A percentile compares a stretch with the other conserved stretches of the same genome.
Conservation (phyloP, 495 filamentous ascomycete species). For the Talaromyces wortmannii region DNA sequence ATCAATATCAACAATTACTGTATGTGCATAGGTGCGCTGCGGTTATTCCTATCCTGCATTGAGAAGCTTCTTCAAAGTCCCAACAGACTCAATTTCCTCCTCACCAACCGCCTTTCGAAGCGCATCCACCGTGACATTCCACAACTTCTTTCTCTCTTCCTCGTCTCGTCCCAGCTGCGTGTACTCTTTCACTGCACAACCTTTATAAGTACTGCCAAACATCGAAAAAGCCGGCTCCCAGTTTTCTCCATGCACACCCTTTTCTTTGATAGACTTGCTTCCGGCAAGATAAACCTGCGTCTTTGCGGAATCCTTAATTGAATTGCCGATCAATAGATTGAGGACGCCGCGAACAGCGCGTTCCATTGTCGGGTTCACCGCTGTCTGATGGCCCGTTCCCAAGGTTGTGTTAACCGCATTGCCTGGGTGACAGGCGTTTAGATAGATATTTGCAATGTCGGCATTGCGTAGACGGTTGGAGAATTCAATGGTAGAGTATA, state of each 20-base stretch:
- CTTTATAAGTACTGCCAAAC: constrained; percentile 3
- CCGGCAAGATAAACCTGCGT: constrained; percentile 13
- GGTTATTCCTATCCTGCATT: not conserved
- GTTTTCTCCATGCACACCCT: constrained; percentile 10
- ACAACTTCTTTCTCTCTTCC: constrained; percentile 8
- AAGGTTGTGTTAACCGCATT: not conserved
- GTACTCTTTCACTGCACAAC: constrained; percentile 7
- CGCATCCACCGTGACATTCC: constrained; percentile 8
- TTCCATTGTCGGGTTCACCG: not conserved
- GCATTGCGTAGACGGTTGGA: constrained; percentile 3
- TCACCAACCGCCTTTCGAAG: constrained; percentile 8
- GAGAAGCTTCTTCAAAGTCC: constrained; percentile 4
- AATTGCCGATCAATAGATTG: constrained; percentile 4
- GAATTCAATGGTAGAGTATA: constrained; percentile 10
- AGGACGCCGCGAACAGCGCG: not conserved
- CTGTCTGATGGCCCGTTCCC: not conserved
- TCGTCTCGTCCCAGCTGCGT: constrained; percentile 6
- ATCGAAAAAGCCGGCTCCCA: constrained; percentile 10
- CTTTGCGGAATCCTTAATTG: constrained; percentile 9
- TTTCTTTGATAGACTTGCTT: constrained; percentile 3
- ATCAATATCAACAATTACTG: too few relatives aligned
- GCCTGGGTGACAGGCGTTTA: constrained; percentile 13
- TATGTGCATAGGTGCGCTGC: not conserved
- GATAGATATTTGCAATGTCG: constrained; percentile 6
- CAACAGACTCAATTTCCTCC: constrained; percentile 6